A percentile compares a stretch with the other conserved stretches of the same genome.
These are phyloP conservation scores for Globisporangium nagaii DNA, from an alignment of 352 stramenopile species.

Conservation along the genomic window DNA sequence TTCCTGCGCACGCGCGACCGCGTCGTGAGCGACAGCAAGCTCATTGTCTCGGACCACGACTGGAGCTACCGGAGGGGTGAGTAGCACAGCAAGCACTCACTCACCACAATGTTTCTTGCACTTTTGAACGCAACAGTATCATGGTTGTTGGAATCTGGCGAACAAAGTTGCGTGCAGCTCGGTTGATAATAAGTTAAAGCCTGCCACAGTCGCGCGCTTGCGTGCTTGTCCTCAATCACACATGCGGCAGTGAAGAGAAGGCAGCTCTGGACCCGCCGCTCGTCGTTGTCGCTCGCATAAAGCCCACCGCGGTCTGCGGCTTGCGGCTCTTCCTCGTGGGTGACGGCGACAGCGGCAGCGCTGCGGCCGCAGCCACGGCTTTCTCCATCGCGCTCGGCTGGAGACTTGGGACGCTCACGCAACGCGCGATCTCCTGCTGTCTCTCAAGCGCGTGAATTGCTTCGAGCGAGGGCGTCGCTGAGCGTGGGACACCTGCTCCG, in stretches of 20 bases:
- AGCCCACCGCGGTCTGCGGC: constrained; percentile 7
- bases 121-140: background rate
- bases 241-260: constrained; percentile 11
- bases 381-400: constrained; percentile 55
- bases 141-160: background rate
- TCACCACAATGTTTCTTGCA: too few species aligned
- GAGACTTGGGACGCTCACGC: constrained; percentile 50
- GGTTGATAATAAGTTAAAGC: background rate
- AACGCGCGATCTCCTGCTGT: constrained; percentile 38
- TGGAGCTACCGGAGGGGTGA: constrained; percentile 18
- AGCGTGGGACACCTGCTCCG: constrained; percentile 1
- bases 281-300: constrained; percentile 7
- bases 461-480: constrained; percentile 27
- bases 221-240: constrained; percentile 3
- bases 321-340: constrained; percentile 16
- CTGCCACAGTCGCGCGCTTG: background rate
- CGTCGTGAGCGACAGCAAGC: constrained; percentile 22
- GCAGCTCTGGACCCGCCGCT: background rate
- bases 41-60: constrained; percentile 30
- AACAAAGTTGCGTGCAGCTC: background rate
- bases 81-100: background rate
- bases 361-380: constrained; percentile 14
- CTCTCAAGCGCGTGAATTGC: constrained; percentile 14
- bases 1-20: constrained; percentile 26
- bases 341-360: background rate